Base-by-base conservation (phyloP, 148 eudicot species). In the Rhododendron henanense region DNA sequence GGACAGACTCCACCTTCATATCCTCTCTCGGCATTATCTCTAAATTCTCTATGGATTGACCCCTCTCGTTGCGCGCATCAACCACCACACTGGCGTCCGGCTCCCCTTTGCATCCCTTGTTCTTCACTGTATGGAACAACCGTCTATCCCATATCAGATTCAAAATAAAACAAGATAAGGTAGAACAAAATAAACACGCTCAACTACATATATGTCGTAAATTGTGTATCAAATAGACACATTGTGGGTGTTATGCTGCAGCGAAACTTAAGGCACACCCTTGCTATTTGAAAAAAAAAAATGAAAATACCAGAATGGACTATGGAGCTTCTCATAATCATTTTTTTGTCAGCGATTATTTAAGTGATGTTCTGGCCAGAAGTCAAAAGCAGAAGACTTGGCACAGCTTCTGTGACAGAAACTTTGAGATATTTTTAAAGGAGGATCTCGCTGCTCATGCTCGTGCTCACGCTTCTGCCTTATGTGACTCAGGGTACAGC, bases 101-200 rank as follows among this genome's bases (percentile, higher is more conserved):
- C 39, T 71, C 76, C 39, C 18, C 76, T 71, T 71, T 71, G 39
- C 39, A 71, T 31, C 76, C 91, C 89, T 90, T 92, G 80, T 88
- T 90, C 88, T 89, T 94, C 84, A 89, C 98, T 95, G 91, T 77
- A 87, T 57, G 55, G 7, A 85, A 31, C 48, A 85, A 44, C 71
- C 86, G 85, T 50, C 65, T 31, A 76, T 55, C 28, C 41, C 59
- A 84, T 21, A 74, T 73, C 81, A 79, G 28, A 41, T 69, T 69
- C 39, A 14, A 31, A 25, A 18, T 45, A 25, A 10, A 23, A 78
- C 18, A 11, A 45, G 18, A 78, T 7, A 21, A 44, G 6, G 51
- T 51, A 69, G 69, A 63, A 18, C 45, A 39, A 18, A 35, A 10
- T 76, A 76, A 78, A 23, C 47, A 45, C 21, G 7, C 14, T 41